Base-by-base conservation (phyloP, 148 eudicot species). In the Polygonum maritimum region DNA sequence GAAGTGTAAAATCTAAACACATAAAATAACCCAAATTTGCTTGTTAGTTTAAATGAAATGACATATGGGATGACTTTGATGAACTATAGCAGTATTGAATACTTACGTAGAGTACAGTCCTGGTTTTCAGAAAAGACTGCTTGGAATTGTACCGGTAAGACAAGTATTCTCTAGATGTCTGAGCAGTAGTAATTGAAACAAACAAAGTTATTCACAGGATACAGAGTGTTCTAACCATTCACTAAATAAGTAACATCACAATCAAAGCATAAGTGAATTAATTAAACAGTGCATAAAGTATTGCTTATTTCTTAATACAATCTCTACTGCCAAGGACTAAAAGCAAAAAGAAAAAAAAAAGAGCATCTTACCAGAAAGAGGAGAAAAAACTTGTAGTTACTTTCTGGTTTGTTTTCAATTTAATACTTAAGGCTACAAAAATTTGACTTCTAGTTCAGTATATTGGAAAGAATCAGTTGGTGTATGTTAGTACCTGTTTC, bases 301-400 rank as follows among this genome's bases (percentile, higher is more conserved):
- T 58, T 10, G 35, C 4, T 33, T 3, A 31, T 33, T 7, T 31
- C 2, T 14, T 3, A 72, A 19, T 1, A 72, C 21, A 38, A 38
- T 70, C 2, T 40, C 10, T 70, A 70, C 51, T 45, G 35, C 49
- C 73, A 38, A 39, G n/a, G 73, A 70, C 48, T 67, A 72, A 7
- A 45, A 41, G n/a, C 52, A 45, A 72, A 13, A n/a, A 78, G 72
- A 21, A 51, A 22, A 8, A 19, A 71, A 26, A 8, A 38, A 48
- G 71, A 16, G 33, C n/a, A 77, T 65, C 82, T 88, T 83, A 94
- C 98, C 86, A 94, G 75, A 80, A 94, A 94, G 55, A 94, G 85
- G 77, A 91, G 90, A 79, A 94, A 94, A 81, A 87, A 94, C 84
- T 94, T 91, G 84, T 94, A 91, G 81, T 94, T 94, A 78, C n/a